Conservation (phyloP, 169 alveolate species). For the Plasmodium coatneyi region DNA sequence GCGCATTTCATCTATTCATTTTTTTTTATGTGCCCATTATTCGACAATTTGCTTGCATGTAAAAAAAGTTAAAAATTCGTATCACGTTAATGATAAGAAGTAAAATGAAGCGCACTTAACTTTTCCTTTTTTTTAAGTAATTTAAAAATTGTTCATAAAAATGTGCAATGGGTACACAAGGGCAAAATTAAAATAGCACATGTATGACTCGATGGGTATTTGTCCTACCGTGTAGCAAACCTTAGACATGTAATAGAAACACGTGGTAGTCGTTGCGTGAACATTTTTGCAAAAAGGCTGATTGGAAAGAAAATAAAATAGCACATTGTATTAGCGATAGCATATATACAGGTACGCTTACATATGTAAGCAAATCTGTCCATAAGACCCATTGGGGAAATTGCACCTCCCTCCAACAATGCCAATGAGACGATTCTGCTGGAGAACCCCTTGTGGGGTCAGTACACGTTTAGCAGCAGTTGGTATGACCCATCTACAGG, state of each 20-base stretch:
- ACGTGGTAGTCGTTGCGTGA: background rate
- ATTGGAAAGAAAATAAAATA: background rate
- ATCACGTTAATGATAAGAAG: background rate
- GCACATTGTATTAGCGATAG: background rate
- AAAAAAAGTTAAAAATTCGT: background rate
- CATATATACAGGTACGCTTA: background rate
- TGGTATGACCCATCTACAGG: background rate
- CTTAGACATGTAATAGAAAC: background rate
- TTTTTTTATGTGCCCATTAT: background rate
- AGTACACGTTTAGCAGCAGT: background rate
- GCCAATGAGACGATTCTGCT: background rate
- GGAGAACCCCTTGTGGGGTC: background rate
- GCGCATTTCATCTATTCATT: background rate
- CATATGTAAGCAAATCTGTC: background rate
- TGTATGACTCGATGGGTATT: background rate
- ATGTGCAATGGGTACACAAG: background rate
- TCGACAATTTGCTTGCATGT: background rate
- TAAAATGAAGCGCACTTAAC: background rate
- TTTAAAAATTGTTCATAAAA: background rate
- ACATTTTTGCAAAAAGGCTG: conserved; percentile 1
- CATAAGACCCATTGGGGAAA: background rate
- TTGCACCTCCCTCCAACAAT: background rate
- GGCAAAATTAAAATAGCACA: background rate
- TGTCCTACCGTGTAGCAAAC: background rate
- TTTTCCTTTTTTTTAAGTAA: background rate